Percentiles rank a stretch among this genome's conserved stretches.
phyloP scores from a whole-genome alignment of 805 yeast species.

The Yamadazyma endophytica region DNA sequence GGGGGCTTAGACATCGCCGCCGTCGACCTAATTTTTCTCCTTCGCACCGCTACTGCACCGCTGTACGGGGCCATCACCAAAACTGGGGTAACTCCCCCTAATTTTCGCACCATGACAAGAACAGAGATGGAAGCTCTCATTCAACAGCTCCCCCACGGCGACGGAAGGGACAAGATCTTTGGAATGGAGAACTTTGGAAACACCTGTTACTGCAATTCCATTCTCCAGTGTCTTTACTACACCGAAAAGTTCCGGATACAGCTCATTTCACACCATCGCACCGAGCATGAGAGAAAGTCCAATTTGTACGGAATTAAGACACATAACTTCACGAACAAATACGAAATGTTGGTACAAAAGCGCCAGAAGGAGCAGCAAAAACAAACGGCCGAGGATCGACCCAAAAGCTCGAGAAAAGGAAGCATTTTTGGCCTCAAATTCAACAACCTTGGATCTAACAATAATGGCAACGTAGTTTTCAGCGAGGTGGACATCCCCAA shows the following conservation, averaged over 20 bases:
- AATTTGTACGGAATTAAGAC: slow-evolving; percentile 26
- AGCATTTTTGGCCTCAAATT: slow-evolving; percentile 39
- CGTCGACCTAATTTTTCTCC: not conserved
- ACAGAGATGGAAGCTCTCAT: slow-evolving; percentile 5
- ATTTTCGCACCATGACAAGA: slow-evolving; percentile 8
- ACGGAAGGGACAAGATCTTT: slow-evolving; percentile 65
- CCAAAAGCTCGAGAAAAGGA: slow-evolving; percentile 27
- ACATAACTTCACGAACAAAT: slow-evolving; percentile 35
- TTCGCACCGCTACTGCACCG: no score
- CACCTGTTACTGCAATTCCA: slow-evolving; percentile 93
- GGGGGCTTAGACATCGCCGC: not conserved
- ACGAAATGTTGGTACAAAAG: slow-evolving; percentile 36
- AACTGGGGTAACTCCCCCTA: not conserved
- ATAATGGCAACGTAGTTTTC: slow-evolving; percentile 3
- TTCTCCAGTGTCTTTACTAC: slow-evolving; percentile 82
- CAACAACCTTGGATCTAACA: slow-evolving; percentile 13
- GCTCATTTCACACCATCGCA: slow-evolving; percentile 24
- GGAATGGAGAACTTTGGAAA: slow-evolving; percentile 87
- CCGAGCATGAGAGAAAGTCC: slow-evolving; percentile 28
- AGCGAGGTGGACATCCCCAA: slow-evolving; percentile 11
- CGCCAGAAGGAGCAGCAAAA: slow-evolving; percentile 26
- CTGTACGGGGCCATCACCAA: not conserved
- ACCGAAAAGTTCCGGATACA: slow-evolving; percentile 58
- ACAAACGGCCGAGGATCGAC: slow-evolving; percentile 13
- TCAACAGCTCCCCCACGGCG: slow-evolving; percentile 41